phyloP scores from a whole-genome alignment of 176 grass and related monocot genomes.

The Calamus simplicifolius region DNA sequence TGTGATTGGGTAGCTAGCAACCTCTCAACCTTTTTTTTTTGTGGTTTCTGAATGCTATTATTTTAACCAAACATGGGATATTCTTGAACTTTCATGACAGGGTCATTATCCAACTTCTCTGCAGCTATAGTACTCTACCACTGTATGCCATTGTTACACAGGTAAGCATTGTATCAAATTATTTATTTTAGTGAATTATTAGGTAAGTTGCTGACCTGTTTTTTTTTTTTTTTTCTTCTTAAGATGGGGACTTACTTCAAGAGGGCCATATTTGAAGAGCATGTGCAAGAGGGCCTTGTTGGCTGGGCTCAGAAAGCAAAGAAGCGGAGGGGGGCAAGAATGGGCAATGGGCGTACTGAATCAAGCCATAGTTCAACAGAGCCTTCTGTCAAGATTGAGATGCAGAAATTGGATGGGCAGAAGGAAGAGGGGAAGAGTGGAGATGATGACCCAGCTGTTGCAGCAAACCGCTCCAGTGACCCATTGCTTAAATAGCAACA shows the following conservation, averaged over 20 bases:
- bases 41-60: neutral
- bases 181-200: neutral
- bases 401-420: neutral
- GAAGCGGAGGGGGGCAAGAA: slow-evolving; percentile 35
- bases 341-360: neutral
- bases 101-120: slow-evolving; percentile 62
- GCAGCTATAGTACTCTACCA: slow-evolving; percentile 90
- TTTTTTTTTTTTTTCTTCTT: slow-evolving; percentile 6
- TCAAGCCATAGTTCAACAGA: neutral
- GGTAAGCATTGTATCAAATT: slow-evolving; percentile 14
- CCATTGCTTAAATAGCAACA: too few relatives aligned
- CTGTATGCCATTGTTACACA: slow-evolving; percentile 89
- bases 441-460: too few relatives aligned
- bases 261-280: slow-evolving; percentile 77
- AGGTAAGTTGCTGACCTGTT: neutral
- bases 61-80: neutral
- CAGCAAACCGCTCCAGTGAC: too few relatives aligned
- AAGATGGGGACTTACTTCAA: slow-evolving; percentile 89
- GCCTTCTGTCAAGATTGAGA: neutral
- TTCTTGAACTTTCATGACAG: slow-evolving; percentile 25
- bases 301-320: slow-evolving; percentile 64
- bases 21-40: neutral
- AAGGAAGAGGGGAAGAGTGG: slow-evolving; percentile 4
- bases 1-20: slow-evolving; percentile 42
- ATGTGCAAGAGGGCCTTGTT: slow-evolving; percentile 60